Evolutionary conservation across 2,329 filamentous ascomycete genomes (phyloP).

Genomic region (Penicillium vulpinum): DNA sequence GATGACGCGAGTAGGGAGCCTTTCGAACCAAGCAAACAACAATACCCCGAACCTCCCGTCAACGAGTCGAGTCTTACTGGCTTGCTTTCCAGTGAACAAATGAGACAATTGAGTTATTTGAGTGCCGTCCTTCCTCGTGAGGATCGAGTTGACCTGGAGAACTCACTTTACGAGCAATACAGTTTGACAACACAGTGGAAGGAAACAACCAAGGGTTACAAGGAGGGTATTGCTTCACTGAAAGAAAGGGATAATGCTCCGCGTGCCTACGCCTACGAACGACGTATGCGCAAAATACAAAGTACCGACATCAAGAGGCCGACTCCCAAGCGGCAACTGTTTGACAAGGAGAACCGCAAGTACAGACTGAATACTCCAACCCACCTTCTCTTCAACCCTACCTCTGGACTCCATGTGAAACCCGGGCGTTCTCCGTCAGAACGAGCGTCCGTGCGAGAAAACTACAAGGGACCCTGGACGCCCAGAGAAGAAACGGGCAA

Average conservation of each 20-base stretch:
- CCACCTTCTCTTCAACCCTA: background rate
- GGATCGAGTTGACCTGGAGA: constrained; percentile 12
- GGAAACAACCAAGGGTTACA: background rate
- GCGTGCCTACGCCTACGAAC: background rate
- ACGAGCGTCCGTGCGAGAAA: background rate
- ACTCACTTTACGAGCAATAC: background rate
- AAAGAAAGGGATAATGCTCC: background rate
- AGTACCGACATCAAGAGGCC: background rate
- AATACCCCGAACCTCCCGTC: background rate
- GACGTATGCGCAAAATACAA: background rate
- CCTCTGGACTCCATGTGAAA: background rate
- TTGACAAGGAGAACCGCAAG: background rate
- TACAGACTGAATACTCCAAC: background rate
- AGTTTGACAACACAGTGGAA: background rate
- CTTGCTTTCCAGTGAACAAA: background rate
- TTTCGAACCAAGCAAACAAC: background rate
- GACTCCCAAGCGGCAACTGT: background rate
- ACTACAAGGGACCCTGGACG: background rate
- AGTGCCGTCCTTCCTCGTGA: constrained; percentile 8
- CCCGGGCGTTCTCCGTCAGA: background rate
- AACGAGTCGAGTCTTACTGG: background rate
- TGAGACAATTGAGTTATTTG: background rate
- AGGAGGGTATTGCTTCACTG: background rate
- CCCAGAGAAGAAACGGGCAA: background rate
- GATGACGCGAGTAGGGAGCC: background rate